A percentile compares a stretch with the other conserved stretches of the same genome.
phyloP scores from a whole-genome alignment of 2,329 filamentous ascomycete species.

The Neofusicoccum ribis region DNA sequence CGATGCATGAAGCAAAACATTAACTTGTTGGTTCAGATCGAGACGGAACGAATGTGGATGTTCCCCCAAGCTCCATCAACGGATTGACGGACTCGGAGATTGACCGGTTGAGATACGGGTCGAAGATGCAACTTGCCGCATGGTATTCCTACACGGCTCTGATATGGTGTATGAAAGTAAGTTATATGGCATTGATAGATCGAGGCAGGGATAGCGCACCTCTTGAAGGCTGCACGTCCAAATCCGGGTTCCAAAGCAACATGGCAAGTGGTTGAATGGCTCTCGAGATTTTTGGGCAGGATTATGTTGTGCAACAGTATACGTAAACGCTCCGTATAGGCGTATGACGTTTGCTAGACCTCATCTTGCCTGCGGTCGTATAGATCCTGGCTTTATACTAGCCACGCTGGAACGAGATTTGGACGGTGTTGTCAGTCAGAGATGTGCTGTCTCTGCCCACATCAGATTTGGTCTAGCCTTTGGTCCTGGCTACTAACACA shows the following conservation, averaged over 20 bases:
- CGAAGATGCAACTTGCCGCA: constrained; percentile 40
- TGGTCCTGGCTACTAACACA: background rate
- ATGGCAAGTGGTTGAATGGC: background rate
- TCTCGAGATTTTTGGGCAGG: background rate
- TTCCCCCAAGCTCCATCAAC: constrained; percentile 18
- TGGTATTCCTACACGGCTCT: constrained; percentile 43
- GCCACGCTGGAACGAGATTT: too few species aligned
- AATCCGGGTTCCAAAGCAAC: background rate
- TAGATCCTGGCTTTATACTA: too few species aligned
- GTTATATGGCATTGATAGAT: background rate
- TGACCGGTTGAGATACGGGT: constrained; percentile 32
- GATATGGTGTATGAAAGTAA: constrained; percentile 37
- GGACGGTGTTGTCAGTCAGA: background rate
- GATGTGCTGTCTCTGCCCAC: constrained; percentile 1
- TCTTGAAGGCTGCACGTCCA: background rate
- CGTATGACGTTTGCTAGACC: too few species aligned
- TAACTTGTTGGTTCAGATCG: constrained; percentile 23
- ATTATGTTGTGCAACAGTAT: background rate
- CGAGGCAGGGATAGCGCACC: background rate
- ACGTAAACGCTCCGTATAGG: too few species aligned
- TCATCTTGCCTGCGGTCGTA: too few species aligned
- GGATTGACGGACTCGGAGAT: constrained; percentile 33
- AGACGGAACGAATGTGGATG: constrained; percentile 34
- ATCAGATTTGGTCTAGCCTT: background rate
- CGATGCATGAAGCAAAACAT: background rate